Evolutionary conservation across 148 eudicot genomes (phyloP), one percentile per base, ranked within the genome.

Genomic region (Arbutus unedo): DNA sequence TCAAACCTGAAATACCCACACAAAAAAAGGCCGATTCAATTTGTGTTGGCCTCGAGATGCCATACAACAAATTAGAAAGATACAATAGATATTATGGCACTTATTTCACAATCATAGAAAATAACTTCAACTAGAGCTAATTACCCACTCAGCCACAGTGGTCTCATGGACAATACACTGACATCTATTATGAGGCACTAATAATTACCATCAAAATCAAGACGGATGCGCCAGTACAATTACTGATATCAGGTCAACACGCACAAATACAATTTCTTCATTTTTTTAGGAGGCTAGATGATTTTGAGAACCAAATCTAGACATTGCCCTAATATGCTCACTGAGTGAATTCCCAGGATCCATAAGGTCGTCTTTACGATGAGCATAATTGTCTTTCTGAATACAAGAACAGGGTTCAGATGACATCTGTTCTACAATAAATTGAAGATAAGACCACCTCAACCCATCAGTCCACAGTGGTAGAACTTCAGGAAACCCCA

Each of bases 1-100:
- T 80, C 77, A 96, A 90, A 83, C 99, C 99, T 76, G 60, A 23
- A 50, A 31, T 31, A 31, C 38, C 38, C 38, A 31, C 38, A 31
- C 53, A 25, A 31, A 25, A 19, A 76, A 51, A n/a, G 3, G 54
- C 38, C 1, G 31, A 23, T 31, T 31, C 8, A 49, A 19, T 73
- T 76, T 19, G 31, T 31, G 2, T 4, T 72, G n/a, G 2, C 76
- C n/a, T 16, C 64, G 15, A 3, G 25, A n/a, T 21, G 16, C 0
- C 38, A 31, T 31, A 31, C 67, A 21, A 31, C 45, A 41, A 6
- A 54, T n/a, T 47, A 38, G 48, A 8, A 18, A 79, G 43, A 21
- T 19, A 44, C 23, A 73, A 14, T 7, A 49, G 25, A 23, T 74
- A 19, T 41, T 21, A 6, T 31, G 38, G 38, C 38, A 31, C 38